These are phyloP conservation scores for Zoysia pacifica DNA, from an alignment of 176 grass and related monocot species.

Conservation along the genomic window DNA sequence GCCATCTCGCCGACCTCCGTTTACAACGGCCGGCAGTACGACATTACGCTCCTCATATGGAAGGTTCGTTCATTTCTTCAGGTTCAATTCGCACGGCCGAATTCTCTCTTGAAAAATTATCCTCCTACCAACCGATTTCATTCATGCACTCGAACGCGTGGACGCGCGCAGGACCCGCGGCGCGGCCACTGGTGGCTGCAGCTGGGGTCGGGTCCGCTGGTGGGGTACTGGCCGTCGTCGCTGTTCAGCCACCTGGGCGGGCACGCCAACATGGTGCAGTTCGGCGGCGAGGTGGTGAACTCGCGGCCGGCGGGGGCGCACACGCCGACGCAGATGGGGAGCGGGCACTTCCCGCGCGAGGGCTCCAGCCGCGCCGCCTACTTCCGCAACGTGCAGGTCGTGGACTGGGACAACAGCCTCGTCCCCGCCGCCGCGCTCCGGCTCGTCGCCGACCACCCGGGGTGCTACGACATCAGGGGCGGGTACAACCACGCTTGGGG, in stretches of 20 bases:
- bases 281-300: conserved; percentile 87
- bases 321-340: conserved; percentile 84
- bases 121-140: too few relatives aligned
- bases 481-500: conserved; percentile 59
- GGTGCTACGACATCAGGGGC: conserved; percentile 69
- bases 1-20: conserved; percentile 76
- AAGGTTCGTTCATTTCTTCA: conserved; percentile 35
- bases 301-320: conserved; percentile 51
- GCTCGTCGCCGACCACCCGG: conserved; percentile 68
- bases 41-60: conserved; percentile 85
- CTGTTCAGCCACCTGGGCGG: conserved; percentile 68
- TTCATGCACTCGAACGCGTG: neutral
- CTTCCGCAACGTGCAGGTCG: conserved; percentile 85
- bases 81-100: neutral
- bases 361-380: conserved; percentile 64
- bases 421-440: conserved; percentile 56
- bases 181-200: conserved; percentile 88
- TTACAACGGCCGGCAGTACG: conserved; percentile 63
- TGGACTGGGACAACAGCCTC: conserved; percentile 88
- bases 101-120: too few relatives aligned
- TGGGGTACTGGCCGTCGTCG: conserved; percentile 77
- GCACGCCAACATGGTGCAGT: conserved; percentile 91
- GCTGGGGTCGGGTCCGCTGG: conserved; percentile 64
- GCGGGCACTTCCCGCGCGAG: conserved; percentile 61
- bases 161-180: conserved; percentile 52